These are phyloP conservation scores for Fusarium sp. DNA, from an alignment of 2,329 filamentous ascomycete species.

Conservation along the genomic window DNA sequence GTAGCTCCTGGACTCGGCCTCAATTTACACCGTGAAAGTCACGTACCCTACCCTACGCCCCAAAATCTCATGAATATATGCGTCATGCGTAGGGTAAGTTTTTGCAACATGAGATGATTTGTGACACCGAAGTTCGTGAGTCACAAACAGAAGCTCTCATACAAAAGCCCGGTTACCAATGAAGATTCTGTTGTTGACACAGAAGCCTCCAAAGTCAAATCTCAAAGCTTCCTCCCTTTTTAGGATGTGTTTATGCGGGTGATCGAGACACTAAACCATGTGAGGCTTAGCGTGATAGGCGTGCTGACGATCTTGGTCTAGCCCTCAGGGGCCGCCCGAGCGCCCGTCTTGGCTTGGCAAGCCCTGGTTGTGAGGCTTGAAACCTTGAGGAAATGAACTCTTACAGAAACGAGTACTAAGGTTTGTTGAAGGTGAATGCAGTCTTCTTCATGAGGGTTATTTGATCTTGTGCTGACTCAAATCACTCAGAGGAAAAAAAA, in stretches of 20 bases:
- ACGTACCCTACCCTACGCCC: background rate
- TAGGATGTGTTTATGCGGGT: constrained; percentile 28
- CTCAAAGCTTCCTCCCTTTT: constrained; percentile 33
- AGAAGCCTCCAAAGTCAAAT: background rate
- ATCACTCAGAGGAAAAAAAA: background rate
- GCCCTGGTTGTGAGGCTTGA: constrained; percentile 14
- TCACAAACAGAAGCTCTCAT: background rate
- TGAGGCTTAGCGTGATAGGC: constrained; percentile 23
- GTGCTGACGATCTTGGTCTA: constrained; percentile 35
- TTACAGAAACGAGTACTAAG: background rate
- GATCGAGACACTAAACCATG: constrained; percentile 17
- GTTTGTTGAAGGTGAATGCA: background rate
- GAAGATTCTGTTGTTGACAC: background rate
- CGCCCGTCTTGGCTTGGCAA: constrained; percentile 36
- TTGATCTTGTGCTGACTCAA: background rate
- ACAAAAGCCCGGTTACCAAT: background rate
- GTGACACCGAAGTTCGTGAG: background rate
- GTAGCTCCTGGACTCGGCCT: background rate
- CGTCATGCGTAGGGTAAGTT: background rate
- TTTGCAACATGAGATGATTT: background rate
- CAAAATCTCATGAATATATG: background rate
- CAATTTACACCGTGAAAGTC: background rate
- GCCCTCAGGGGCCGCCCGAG: constrained; percentile 25
- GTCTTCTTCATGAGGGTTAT: background rate
- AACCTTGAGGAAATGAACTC: background rate